Evolutionary conservation across 2,329 filamentous ascomycete species (phyloP), one percentile per base, ranked within the genome.

Genomic region (Cladophialophora exuberans): DNA sequence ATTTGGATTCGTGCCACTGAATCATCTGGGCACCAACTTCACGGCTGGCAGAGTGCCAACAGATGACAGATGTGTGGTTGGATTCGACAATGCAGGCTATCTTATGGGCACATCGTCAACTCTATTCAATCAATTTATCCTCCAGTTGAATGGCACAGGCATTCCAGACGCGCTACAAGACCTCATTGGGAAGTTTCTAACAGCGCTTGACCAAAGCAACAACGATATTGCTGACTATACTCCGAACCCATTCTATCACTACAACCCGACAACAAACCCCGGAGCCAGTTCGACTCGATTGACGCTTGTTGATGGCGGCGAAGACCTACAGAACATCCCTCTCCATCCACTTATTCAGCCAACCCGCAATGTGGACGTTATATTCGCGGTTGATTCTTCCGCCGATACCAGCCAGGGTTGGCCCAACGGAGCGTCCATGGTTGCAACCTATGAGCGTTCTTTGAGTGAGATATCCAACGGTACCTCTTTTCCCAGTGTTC

Each of bases 61-160:
- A 9, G 69, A 78, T 52, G 79, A 81, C 38, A 69, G 73, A 23
- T 96, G 92, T 66, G 80, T 95, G 13, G 77, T 81, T 6, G 92
- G 92, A 1, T 91, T 91, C 60, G 92, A 96, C 72, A 91, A 91
- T 64, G 82, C 82, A 20, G 89, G 89, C 5, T 96, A 83, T 67
- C 77, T 96, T 22, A 90, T 96, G 83, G 91, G 91, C 46, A 96
- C 91, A 0, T 90, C 87, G 18, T 90, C 86, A 1, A 87, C 88
- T 0, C 79, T 96, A 1, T 96, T 96, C 79, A 96, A 96, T 73
- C 78, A 85, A 64, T 82, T 89, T 64, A 73, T 96, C 15, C 76
- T 91, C 2, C 73, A 83, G 9, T 76, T 93, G 52, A 81, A 89
- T 61, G 70, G 78, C 1, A 6, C 78, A 78, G 2, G 67, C 66